Conservation (phyloP, 108 stramenopile species). For the Stephanodiscus triporus region DNA sequence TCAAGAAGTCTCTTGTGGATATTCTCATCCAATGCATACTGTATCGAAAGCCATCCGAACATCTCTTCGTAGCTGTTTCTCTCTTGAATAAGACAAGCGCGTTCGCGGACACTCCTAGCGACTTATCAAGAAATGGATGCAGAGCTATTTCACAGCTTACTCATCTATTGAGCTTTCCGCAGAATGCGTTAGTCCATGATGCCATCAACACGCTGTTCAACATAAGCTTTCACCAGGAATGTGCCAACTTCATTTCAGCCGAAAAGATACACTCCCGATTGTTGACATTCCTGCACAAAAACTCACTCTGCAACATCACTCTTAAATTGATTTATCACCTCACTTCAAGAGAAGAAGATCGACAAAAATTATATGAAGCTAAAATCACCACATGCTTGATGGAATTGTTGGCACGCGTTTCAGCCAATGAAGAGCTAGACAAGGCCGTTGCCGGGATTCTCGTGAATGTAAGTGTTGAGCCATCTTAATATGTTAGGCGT, state of each 20-base stretch:
- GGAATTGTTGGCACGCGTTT: conserved; percentile 10
- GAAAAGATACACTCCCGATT: conserved; percentile 18
- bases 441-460: conserved; percentile 31
- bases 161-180: conserved; percentile 5
- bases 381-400: conserved; percentile 23
- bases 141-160: conserved; percentile 20
- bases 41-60: conserved; percentile 5
- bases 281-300: conserved; percentile 10
- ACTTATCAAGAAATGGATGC: conserved; percentile 16
- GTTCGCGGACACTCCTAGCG: conserved; percentile 30
- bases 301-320: not conserved
- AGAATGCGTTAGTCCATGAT: not conserved
- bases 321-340: conserved; percentile 29
- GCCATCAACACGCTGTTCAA: conserved; percentile 25
- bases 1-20: conserved; percentile 28
- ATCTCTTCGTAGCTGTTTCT: conserved; percentile 2
- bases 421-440: conserved; percentile 3
- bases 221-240: conserved; percentile 34
- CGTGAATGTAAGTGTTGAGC: conserved; percentile 23
- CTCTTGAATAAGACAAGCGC: conserved; percentile 26
- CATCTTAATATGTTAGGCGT: not conserved
- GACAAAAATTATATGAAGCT: conserved; percentile 17
- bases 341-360: conserved; percentile 27
- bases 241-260: conserved; percentile 18
- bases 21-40: conserved; percentile 12